These are phyloP conservation scores for Mycosphaerella sp. DNA, from an alignment of 2,329 filamentous ascomycete genomes.

Conservation along the genomic window DNA sequence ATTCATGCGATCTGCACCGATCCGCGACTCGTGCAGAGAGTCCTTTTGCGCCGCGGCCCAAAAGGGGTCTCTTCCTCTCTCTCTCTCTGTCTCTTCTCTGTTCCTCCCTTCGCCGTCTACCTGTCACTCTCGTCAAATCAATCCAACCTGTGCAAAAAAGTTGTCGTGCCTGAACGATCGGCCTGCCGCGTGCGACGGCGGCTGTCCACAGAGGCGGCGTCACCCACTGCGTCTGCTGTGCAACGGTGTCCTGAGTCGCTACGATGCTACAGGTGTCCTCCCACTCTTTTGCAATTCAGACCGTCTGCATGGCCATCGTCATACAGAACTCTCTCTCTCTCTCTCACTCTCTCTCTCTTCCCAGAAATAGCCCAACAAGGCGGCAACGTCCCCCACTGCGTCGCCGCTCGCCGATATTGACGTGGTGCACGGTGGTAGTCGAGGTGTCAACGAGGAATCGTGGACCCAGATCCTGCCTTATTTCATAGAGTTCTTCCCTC, in stretches of 20 bases:
- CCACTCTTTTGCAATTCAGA: not conserved
- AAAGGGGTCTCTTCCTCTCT: not conserved
- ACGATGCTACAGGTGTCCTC: not conserved
- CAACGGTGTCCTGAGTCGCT: not conserved
- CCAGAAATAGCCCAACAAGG: not conserved
- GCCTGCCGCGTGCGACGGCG: constrained; percentile 7
- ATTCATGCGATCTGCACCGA: constrained; percentile 10
- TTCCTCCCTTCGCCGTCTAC: not conserved
- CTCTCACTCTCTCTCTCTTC: not conserved
- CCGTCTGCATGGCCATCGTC: constrained; percentile 7
- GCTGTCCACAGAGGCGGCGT: constrained; percentile 1
- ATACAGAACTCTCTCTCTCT: not conserved
- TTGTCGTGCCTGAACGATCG: constrained; percentile 5
- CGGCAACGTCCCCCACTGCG: not conserved
- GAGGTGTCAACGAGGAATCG: not conserved
- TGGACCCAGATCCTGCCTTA: not conserved
- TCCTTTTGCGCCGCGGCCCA: constrained; percentile 9
- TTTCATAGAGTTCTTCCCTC: not conserved
- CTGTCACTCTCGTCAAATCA: not conserved
- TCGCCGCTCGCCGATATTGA: not conserved
- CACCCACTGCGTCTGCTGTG: constrained; percentile 1
- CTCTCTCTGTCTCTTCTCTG: too few species aligned
- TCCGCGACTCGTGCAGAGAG: constrained; percentile 7
- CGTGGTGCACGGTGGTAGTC: not conserved
- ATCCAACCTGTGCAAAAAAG: not conserved